These are phyloP conservation scores for Kokia cookei DNA, from an alignment of 441 rosid genomes.

Conservation along the genomic window DNA sequence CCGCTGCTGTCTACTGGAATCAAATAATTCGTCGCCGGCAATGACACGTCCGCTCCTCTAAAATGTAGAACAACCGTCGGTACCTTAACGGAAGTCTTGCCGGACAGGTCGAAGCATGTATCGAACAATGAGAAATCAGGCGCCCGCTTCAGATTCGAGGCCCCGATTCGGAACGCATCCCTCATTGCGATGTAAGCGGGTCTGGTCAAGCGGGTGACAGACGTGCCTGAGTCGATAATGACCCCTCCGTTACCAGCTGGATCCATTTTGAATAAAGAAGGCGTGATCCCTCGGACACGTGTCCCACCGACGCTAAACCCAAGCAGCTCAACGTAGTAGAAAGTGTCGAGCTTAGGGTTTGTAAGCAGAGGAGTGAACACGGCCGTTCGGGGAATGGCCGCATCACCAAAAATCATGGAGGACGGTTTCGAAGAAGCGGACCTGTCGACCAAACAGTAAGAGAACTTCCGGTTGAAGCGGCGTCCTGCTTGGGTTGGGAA, in stretches of 20 bases:
- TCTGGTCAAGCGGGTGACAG: constrained; percentile 76
- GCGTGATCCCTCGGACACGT: constrained; percentile 53
- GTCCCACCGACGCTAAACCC: constrained; percentile 88
- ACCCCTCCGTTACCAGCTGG: constrained; percentile 76
- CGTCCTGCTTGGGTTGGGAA: constrained; percentile 73
- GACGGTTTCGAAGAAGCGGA: constrained; percentile 70
- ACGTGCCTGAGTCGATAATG: constrained; percentile 86
- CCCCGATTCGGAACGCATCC: constrained; percentile 56
- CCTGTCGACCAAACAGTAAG: constrained; percentile 87
- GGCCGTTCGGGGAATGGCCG: constrained; percentile 54
- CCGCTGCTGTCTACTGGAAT: constrained; percentile 74
- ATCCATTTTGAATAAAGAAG: constrained; percentile 66
- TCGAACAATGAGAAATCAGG: constrained; percentile 81
- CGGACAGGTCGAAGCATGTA: constrained; percentile 77
- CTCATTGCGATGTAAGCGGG: constrained; percentile 71
- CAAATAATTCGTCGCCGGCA: constrained; percentile 80
- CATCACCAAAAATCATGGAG: constrained; percentile 62
- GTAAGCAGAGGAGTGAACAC: constrained; percentile 64
- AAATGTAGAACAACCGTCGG: constrained; percentile 89
- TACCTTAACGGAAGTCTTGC: constrained; percentile 77
- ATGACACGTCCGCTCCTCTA: constrained; percentile 70
- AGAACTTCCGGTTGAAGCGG: constrained; percentile 62
- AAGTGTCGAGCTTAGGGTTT: constrained; percentile 83
- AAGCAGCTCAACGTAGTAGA: constrained; percentile 71
- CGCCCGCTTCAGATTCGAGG: constrained; percentile 50